Evolutionary conservation across 768 basidiomycete genomes (phyloP).

Genomic region (Fistulinella prunicolor): DNA sequence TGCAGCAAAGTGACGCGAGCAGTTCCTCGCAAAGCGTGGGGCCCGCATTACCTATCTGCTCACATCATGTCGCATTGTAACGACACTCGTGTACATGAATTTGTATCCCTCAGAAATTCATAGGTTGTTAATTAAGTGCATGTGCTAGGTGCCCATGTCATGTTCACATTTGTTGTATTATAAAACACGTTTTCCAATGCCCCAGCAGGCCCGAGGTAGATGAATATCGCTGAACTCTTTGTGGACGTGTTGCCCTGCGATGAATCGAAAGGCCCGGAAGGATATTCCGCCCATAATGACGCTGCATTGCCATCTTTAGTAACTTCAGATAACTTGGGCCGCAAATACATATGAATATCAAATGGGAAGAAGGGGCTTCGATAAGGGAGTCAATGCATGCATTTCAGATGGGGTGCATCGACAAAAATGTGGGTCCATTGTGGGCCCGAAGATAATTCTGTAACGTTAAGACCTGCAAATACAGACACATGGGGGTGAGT

Average conservation of each 20-base stretch:
- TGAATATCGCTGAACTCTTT: too few species aligned
- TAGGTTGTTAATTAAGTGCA: conserved; percentile 37
- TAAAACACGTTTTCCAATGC: conserved; percentile 57
- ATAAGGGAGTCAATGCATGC: too few species aligned
- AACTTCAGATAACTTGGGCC: conserved; percentile 43
- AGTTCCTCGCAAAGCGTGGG: not conserved
- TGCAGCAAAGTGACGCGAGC: not conserved
- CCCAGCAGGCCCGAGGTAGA: conserved; percentile 58
- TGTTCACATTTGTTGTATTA: conserved; percentile 52
- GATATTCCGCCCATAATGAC: conserved; percentile 69
- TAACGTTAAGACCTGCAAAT: conserved; percentile 12
- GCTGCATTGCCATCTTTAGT: conserved; percentile 53
- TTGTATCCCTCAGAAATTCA: conserved; percentile 46
- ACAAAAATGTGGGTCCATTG: too few species aligned
- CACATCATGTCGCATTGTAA: not conserved
- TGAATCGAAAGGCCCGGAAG: conserved; percentile 59
- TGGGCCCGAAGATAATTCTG: conserved; percentile 11
- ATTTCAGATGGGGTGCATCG: too few species aligned
- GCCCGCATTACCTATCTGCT: not conserved
- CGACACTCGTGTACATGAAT: not conserved
- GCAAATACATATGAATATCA: conserved; percentile 38
- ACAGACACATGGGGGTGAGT: conserved; percentile 4
- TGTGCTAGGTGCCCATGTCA: not conserved
- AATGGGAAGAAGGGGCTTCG: not conserved
- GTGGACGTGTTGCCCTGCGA: conserved; percentile 47